Evolutionary conservation across 73 alveolate species (phyloP), one percentile per base, ranked within the genome.

Genomic region (Paramecium biaurelia): DNA sequence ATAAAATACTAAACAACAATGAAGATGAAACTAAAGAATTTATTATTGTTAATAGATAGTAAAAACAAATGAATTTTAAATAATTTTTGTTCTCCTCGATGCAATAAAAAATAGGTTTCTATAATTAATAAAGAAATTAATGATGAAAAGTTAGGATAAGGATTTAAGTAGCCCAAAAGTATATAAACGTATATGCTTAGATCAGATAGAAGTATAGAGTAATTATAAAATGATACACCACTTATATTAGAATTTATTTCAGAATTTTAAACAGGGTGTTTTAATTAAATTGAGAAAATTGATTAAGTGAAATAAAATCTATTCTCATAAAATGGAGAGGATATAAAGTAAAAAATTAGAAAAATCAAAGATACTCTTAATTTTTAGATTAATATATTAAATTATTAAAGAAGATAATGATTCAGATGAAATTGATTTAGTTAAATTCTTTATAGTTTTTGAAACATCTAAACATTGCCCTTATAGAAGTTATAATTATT

Each of bases 11-110:
- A 0, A 32, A 42, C 12, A 21, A 4, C 12, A 32, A 32, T 26
- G 49, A 35, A 20, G 89, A 76, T 21, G 89, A 76, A 28, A 76
- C 89, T 15, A 76, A 76, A 45, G 89, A 76, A 76, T 76, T 76
- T 41, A 76, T 76, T 15, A 21, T 76, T 15, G 89, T 76, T 76
- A 21, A 76, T 11, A 76, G 24, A 42, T 70, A 32, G 26, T 12
- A 26, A 70, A 26, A 32, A 35, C 2, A 26, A 70, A 7, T 34
- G 5, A 70, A 32, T 15, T 26, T 32, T 70, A n/a, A 70, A 34
- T 23, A 70, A n/a, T 28, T 20, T 37, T 70, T 7, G 38, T 8
- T 37, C 86, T 1, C 63, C 86, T 70, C 1, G 58, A 70, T 21
- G 58, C 5, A 32, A 70, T 15, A 38, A 26, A 12, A 37, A 21